A percentile compares a stretch with the other conserved stretches of the same genome.
Conservation (phyloP, 768 basidiomycete species). For the Sarcomyxa edulis region DNA sequence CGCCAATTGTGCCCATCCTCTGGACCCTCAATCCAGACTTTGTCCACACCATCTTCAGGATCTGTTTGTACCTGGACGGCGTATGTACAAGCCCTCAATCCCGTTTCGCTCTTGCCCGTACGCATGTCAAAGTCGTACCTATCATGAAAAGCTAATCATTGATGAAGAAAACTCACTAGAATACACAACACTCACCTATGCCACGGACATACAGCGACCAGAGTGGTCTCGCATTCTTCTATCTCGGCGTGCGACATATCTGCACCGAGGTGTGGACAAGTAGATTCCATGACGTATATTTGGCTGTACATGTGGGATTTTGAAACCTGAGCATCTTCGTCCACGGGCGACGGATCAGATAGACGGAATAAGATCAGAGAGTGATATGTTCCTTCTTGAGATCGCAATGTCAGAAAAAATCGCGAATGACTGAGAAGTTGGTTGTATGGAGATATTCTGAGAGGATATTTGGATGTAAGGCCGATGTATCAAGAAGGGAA, state of each 20-base stretch:
- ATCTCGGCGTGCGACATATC: constrained; percentile 78
- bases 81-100: constrained; percentile 66
- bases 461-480: too few relatives aligned
- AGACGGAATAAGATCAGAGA: constrained; percentile 64
- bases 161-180: too few relatives aligned
- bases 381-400: constrained; percentile 51
- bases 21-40: constrained; percentile 59
- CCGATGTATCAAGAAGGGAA: too few relatives aligned
- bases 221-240: constrained; percentile 55
- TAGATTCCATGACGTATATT: constrained; percentile 77
- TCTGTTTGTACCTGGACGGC: constrained; percentile 43
- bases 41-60: constrained; percentile 30
- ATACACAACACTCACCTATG: too few relatives aligned
- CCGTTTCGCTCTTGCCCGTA: constrained; percentile 67
- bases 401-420: constrained; percentile 56
- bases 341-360: constrained; percentile 1
- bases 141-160: constrained; percentile 2
- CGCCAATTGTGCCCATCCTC: constrained; percentile 49
- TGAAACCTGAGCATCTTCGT: constrained; percentile 1
- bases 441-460: constrained; percentile 40
- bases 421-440: constrained; percentile 51
- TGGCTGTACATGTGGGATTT: constrained; percentile 23
- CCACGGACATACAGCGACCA: constrained; percentile 74
- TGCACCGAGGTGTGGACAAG: constrained; percentile 77
- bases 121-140: constrained; percentile 73